These are phyloP conservation scores for Nannizziopsis arthrosporioides DNA, from an alignment of 2,329 filamentous ascomycete genomes.

Conservation along the genomic window DNA sequence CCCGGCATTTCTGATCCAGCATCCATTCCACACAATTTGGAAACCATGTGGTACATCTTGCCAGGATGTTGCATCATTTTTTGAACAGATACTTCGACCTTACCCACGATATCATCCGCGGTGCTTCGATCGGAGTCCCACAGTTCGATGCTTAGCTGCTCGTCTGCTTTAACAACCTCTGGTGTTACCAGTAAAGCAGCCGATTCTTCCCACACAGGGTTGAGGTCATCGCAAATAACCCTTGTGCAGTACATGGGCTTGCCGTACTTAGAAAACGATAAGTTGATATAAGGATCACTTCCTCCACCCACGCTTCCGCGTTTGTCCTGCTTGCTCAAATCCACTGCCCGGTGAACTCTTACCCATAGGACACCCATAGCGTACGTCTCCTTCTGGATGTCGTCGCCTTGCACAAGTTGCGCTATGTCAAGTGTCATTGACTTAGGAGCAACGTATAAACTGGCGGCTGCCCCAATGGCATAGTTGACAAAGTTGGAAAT, in stretches of 20 bases:
- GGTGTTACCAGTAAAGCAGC: conserved; percentile 75
- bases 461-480: conserved; percentile 73
- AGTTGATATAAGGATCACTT: conserved; percentile 88
- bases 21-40: conserved; percentile 70
- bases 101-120: conserved; percentile 89
- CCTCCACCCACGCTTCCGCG: conserved; percentile 75
- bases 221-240: conserved; percentile 87
- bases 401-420: conserved; percentile 81
- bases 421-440: conserved; percentile 84
- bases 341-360: conserved; percentile 75
- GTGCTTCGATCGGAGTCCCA: conserved; percentile 93
- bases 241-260: conserved; percentile 97
- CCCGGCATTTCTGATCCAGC: conserved; percentile 82
- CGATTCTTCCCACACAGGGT: conserved; percentile 84
- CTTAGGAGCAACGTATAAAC: conserved; percentile 89
- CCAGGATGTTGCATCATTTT: conserved; percentile 91
- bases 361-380: conserved; percentile 87
- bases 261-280: conserved; percentile 89
- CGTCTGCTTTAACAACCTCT: conserved; percentile 83
- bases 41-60: conserved; percentile 82
- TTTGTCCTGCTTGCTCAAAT: conserved; percentile 80
- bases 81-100: conserved; percentile 84
- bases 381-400: conserved; percentile 73
- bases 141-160: conserved; percentile 83
- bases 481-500: conserved; percentile 97